Conservation (phyloP, 257 asterid species). For the Rehmannia glutinosa region DNA sequence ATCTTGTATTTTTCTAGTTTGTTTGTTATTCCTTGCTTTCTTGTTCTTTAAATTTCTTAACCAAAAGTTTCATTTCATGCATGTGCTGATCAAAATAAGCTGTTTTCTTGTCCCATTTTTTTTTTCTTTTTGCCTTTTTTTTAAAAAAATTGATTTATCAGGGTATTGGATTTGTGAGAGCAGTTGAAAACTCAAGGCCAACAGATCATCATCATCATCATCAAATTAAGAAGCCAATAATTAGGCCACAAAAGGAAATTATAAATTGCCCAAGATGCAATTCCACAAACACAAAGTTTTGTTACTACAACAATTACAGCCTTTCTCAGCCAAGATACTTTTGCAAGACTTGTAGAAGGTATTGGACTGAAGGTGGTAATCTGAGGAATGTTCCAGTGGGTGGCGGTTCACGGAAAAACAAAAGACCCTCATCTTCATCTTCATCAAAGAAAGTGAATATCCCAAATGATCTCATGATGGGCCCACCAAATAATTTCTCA, state of each 20-base stretch:
- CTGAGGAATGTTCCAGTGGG: conserved; percentile 84
- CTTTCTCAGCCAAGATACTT: conserved; percentile 86
- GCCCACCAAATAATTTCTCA: conserved; percentile 11
- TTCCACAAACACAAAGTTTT: conserved; percentile 82
- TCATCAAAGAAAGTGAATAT: conserved; percentile 15
- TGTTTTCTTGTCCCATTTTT: not conserved
- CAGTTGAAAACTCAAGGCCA: conserved; percentile 26
- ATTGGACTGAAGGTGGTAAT: conserved; percentile 88
- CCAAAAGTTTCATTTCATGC: too few species aligned
- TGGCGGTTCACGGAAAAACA: conserved; percentile 80
- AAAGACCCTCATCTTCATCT: conserved; percentile 17
- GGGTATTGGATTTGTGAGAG: conserved; percentile 44
- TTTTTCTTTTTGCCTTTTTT: not conserved
- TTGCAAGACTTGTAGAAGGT: conserved; percentile 83
- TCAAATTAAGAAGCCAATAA: too few species aligned
- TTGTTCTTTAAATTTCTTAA: not conserved
- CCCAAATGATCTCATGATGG: conserved; percentile 30
- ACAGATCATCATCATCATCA: too few species aligned
- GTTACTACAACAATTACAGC: conserved; percentile 84
- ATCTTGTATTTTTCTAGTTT: conserved; percentile 13
- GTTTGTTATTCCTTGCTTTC: conserved; percentile 19
- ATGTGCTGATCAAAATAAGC: not conserved
- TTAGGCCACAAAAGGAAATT: conserved; percentile 56
- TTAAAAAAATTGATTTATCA: conserved; percentile 29
- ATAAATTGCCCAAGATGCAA: conserved; percentile 79